These are phyloP conservation scores for Podaxis sp. DNA, from an alignment of 768 basidiomycete species.

Conservation along the genomic window DNA sequence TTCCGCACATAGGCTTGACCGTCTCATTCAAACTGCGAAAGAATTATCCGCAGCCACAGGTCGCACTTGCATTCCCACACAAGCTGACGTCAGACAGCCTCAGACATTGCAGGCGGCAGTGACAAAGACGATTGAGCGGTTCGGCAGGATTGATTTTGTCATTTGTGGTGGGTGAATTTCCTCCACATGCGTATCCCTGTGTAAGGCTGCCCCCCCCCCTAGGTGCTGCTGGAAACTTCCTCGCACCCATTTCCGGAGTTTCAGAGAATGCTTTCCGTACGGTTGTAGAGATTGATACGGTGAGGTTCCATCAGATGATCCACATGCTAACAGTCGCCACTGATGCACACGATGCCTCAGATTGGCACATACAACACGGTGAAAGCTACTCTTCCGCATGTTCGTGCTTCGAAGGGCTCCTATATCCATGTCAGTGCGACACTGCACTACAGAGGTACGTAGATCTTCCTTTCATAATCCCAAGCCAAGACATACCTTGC, in stretches of 20 bases:
- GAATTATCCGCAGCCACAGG: constrained; percentile 72
- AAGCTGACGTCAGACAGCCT: constrained; percentile 82
- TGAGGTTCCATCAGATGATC: constrained; percentile 27
- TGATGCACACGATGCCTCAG: constrained; percentile 29
- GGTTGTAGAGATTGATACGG: constrained; percentile 92
- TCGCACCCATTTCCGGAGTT: constrained; percentile 78
- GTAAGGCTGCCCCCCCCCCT: background rate
- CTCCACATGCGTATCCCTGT: background rate
- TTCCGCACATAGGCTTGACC: constrained; percentile 51
- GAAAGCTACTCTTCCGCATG: constrained; percentile 79
- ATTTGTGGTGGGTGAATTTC: constrained; percentile 66
- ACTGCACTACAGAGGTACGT: constrained; percentile 74
- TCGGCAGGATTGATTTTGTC: constrained; percentile 91
- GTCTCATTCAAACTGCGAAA: constrained; percentile 62
- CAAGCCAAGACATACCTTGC: constrained; percentile 9
- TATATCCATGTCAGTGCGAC: constrained; percentile 91
- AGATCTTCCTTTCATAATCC: constrained; percentile 7
- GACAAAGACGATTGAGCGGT: constrained; percentile 63
- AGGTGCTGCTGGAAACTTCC: constrained; percentile 97
- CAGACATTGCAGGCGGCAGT: constrained; percentile 73
- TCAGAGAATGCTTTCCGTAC: constrained; percentile 91
- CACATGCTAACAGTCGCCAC: background rate
- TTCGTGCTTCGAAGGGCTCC: constrained; percentile 69
- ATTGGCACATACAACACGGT: constrained; percentile 92
- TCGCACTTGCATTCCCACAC: constrained; percentile 59